These are phyloP conservation scores for Eimeria falciformis DNA, from an alignment of 169 alveolate genomes.

Conservation along the genomic window DNA sequence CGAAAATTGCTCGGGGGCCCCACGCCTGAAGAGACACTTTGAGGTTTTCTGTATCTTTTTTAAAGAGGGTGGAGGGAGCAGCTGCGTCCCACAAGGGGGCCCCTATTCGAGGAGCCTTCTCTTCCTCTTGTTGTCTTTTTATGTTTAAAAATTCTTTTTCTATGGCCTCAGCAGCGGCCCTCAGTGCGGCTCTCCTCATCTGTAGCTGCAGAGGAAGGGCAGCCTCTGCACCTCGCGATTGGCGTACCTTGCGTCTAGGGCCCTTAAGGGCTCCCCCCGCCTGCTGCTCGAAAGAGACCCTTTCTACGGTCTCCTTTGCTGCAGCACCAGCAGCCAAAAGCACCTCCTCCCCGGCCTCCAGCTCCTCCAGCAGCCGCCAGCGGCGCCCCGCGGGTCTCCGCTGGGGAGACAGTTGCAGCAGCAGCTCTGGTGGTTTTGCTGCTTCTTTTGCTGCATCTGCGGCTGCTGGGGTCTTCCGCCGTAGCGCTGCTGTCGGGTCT, in stretches of 20 bases:
- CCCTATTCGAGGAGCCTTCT: neutral
- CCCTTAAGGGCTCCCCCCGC: neutral
- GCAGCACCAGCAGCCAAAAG: slow-evolving; percentile 2
- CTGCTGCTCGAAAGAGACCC: neutral
- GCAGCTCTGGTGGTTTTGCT: neutral
- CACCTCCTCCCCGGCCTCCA: slow-evolving; percentile 1
- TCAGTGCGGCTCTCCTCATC: neutral
- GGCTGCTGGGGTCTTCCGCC: slow-evolving; percentile 1
- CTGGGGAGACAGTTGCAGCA: slow-evolving; percentile 12
- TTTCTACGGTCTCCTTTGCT: neutral
- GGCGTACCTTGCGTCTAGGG: neutral
- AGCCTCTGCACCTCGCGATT: neutral
- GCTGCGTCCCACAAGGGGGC: neutral
- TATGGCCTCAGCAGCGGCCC: neutral
- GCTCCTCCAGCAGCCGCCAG: slow-evolving; percentile 16
- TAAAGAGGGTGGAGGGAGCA: neutral
- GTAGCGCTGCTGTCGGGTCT: neutral
- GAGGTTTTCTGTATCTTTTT: neutral
- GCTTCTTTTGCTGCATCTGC: slow-evolving; percentile 43
- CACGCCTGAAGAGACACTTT: neutral
- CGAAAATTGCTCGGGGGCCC: slow-evolving; percentile 4
- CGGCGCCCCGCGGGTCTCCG: neutral
- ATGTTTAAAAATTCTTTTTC: neutral
- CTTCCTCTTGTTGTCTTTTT: neutral
- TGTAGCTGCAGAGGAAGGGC: neutral